These are phyloP conservation scores for Solanum phureja DNA, from an alignment of 257 asterid species.

Conservation along the genomic window DNA sequence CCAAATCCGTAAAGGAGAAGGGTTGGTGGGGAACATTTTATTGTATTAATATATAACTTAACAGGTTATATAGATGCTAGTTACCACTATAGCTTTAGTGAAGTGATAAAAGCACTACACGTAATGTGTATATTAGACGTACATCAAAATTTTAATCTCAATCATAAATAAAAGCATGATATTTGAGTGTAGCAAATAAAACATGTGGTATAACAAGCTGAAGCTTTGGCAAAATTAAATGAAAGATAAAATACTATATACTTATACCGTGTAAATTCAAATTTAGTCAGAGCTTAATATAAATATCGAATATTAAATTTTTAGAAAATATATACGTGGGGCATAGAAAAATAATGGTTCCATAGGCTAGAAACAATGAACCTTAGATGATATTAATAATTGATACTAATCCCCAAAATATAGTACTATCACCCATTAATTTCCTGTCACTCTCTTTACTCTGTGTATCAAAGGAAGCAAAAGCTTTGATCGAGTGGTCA, in stretches of 20 bases:
- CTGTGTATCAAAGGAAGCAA: neutral
- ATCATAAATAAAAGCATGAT: neutral
- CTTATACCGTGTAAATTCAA: rapidly evolving
- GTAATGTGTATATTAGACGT: too few relatives aligned
- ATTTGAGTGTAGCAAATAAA: neutral
- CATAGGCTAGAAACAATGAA: neutral
- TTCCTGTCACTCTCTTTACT: neutral
- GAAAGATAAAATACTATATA: neutral
- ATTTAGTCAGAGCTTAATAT: too few relatives aligned
- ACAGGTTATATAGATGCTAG: neutral
- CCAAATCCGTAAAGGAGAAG: too few relatives aligned
- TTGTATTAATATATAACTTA: neutral
- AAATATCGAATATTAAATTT: neutral
- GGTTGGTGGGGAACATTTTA: neutral
- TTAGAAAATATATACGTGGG: neutral
- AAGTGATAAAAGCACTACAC: too few relatives aligned
- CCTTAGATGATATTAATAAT: neutral
- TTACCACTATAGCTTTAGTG: neutral
- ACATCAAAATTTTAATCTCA: neutral
- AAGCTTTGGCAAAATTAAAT: neutral
- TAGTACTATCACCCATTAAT: neutral
- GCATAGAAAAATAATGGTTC: neutral
- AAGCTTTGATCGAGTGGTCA: neutral
- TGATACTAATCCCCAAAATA: neutral
- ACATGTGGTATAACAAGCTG: neutral